Conservation (phyloP, 352 stramenopile genomes). For the Thalassiosira livingstoniorum region DNA sequence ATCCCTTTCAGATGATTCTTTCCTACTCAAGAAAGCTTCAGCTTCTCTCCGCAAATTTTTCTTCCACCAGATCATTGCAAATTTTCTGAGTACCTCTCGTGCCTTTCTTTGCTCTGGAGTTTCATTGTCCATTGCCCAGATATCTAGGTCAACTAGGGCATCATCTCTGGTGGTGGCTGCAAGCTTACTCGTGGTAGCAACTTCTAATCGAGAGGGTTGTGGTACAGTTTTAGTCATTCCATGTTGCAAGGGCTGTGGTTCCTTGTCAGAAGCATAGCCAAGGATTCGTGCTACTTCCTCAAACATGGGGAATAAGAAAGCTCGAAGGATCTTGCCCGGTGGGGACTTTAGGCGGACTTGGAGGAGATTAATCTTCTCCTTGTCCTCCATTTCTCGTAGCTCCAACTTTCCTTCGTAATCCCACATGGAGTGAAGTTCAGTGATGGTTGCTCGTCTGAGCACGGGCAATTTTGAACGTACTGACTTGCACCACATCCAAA, state of each 20-base stretch:
- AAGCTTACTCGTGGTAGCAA: background rate
- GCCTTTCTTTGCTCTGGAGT: conserved; percentile 6
- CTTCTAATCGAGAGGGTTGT: background rate
- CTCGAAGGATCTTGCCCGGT: conserved; percentile 42
- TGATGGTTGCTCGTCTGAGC: background rate
- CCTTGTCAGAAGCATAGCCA: background rate
- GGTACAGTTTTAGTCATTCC: background rate
- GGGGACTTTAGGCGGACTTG: conserved; percentile 1
- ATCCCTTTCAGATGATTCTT: conserved; percentile 4
- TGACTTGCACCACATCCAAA: no score
- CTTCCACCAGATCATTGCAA: conserved; percentile 11
- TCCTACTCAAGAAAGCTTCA: background rate
- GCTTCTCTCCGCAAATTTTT: conserved; percentile 7
- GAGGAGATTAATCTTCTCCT: background rate
- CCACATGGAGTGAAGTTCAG: conserved; percentile 44
- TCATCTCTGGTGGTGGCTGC: conserved; percentile 17
- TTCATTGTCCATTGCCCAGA: conserved; percentile 18
- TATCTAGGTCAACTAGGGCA: conserved; percentile 8
- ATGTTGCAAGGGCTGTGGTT: background rate
- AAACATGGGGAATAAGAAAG: no score
- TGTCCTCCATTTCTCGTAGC: background rate
- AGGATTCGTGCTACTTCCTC: no score
- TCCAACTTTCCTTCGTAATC: conserved; percentile 29
- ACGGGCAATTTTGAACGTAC: no score
- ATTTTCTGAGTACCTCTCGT: conserved; percentile 6